phyloP scores from a whole-genome alignment of 352 stramenopile genomes.

The Globisporangium ultimum region DNA sequence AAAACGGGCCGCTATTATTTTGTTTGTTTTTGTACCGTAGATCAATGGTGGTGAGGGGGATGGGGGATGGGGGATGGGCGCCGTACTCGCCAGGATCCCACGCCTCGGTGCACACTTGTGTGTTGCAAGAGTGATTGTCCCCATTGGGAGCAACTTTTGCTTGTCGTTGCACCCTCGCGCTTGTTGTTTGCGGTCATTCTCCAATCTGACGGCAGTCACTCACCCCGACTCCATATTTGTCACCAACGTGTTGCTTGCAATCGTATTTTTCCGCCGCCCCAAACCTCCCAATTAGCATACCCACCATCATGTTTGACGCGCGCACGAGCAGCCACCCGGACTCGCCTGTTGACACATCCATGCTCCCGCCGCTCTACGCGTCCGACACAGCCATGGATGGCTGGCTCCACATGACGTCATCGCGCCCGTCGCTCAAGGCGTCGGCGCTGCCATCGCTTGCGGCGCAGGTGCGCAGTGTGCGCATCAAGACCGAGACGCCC shows the following conservation, averaged over 20 bases:
- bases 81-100: neutral
- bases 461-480: conserved; percentile 11
- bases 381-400: conserved; percentile 17
- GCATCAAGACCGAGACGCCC: conserved; percentile 2
- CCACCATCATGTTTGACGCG: conserved; percentile 15
- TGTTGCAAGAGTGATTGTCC: neutral
- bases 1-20: neutral
- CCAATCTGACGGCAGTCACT: conserved; percentile 18
- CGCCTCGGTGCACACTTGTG: neutral
- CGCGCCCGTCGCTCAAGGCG: conserved; percentile 12
- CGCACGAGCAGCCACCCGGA: conserved; percentile 29
- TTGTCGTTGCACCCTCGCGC: neutral
- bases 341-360: conserved; percentile 71
- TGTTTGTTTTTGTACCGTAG: neutral
- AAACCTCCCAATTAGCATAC: neutral
- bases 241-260: conserved; percentile 3
- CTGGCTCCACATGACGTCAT: conserved; percentile 16
- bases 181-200: conserved; percentile 6
- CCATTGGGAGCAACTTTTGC: neutral
- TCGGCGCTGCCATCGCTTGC: conserved; percentile 16
- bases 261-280: neutral
- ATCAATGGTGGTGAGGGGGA: neutral
- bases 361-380: conserved; percentile 64
- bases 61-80: no score
- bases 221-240: conserved; percentile 11